phyloP scores from a whole-genome alignment of 2,329 filamentous ascomycete species.

The Colletotrichum euphorbiae region DNA sequence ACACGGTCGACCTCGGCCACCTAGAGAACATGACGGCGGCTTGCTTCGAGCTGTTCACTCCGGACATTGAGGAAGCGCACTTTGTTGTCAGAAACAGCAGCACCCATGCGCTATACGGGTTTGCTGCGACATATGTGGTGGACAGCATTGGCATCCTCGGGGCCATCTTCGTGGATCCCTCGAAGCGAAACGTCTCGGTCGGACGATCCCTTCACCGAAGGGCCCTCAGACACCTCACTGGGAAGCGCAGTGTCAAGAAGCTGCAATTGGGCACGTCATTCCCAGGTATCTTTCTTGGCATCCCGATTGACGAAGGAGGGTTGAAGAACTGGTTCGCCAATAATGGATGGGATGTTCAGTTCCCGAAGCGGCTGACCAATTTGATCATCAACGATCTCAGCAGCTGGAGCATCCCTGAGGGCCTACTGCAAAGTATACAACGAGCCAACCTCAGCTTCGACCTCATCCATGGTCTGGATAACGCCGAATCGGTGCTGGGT shows the following conservation, averaged over 20 bases:
- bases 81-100: conserved; percentile 95
- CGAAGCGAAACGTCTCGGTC: conserved; percentile 87
- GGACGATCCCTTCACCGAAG: conserved; percentile 90
- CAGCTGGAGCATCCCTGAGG: conserved; percentile 80
- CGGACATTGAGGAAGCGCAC: conserved; percentile 81
- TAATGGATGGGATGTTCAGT: conserved; percentile 84
- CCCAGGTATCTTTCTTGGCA: conserved; percentile 87
- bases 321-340: conserved; percentile 86
- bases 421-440: conserved; percentile 78
- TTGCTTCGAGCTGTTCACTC: conserved; percentile 80
- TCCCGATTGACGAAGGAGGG: conserved; percentile 70
- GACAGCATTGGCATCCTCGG: conserved; percentile 80
- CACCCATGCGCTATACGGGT: conserved; percentile 90
- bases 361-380: conserved; percentile 69
- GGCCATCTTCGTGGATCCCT: conserved; percentile 89
- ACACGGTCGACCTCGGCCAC: conserved; percentile 75
- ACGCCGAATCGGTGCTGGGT: conserved; percentile 77
- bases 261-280: conserved; percentile 85
- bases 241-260: conserved; percentile 78
- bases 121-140: conserved; percentile 88
- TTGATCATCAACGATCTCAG: conserved; percentile 80
- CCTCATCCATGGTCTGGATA: conserved; percentile 83
- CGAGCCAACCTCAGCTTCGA: conserved; percentile 83
- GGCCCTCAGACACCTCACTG: conserved; percentile 78
- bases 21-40: conserved; percentile 76